Evolutionary conservation across 805 yeast genomes (phyloP).

Genomic region (Candida awuae): DNA sequence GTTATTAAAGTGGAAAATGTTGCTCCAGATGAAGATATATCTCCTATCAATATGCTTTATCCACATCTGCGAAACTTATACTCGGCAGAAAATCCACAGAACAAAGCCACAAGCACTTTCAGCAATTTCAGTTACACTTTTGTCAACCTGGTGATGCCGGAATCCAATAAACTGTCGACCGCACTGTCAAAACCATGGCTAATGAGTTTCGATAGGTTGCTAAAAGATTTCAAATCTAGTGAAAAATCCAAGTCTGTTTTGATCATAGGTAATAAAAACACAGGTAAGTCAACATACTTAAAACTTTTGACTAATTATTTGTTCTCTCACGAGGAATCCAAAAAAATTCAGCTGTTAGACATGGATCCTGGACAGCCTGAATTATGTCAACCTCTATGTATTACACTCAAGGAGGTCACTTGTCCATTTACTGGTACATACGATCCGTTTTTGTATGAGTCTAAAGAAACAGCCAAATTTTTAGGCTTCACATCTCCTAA

Average conservation of each 20-base stretch:
- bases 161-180: slow-evolving; percentile 24
- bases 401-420: slow-evolving; percentile 42
- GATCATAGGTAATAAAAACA: slow-evolving; percentile 59
- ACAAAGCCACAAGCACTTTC: neutral
- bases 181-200: slow-evolving; percentile 24
- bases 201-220: slow-evolving; percentile 11
- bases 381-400: slow-evolving; percentile 60
- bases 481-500: slow-evolving; percentile 66
- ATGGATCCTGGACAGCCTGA: slow-evolving; percentile 90
- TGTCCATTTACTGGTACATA: slow-evolving; percentile 32
- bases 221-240: slow-evolving; percentile 2
- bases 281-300: slow-evolving; percentile 75
- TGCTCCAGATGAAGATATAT: slow-evolving; percentile 34
- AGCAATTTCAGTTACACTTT: slow-evolving; percentile 31
- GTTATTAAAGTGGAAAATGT: slow-evolving; percentile 33
- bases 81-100: slow-evolving; percentile 13
- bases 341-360: slow-evolving; percentile 47
- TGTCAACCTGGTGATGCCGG: slow-evolving; percentile 21
- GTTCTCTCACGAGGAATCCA: slow-evolving; percentile 19
- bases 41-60: slow-evolving; percentile 34
- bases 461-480: slow-evolving; percentile 24
- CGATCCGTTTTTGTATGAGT: slow-evolving; percentile 23
- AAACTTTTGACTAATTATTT: slow-evolving; percentile 46
- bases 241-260: slow-evolving; percentile 24
- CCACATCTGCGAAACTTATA: slow-evolving; percentile 40